A percentile compares a stretch with the other conserved stretches of the same genome.
Conservation (phyloP, 495 filamentous ascomycete species). For the Hypoxylon cercidicola region DNA sequence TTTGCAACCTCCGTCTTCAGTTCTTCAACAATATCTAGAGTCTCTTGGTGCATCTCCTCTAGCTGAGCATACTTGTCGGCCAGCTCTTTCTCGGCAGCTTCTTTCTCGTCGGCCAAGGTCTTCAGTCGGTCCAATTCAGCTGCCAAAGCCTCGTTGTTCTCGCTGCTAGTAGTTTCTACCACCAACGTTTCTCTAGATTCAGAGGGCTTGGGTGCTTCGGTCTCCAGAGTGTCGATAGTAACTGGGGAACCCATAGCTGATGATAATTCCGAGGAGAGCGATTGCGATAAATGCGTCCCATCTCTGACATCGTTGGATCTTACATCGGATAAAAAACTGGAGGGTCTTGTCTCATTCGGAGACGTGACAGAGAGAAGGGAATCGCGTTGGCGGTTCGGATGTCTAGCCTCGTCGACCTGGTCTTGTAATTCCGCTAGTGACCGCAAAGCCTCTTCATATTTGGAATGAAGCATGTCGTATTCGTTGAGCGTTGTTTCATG, state of each 20-base stretch:
- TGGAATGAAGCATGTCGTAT: conserved; percentile 82
- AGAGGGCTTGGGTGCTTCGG: conserved; percentile 55
- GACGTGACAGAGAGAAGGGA: conserved; percentile 66
- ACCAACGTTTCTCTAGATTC: conserved; percentile 41
- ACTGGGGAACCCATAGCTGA: conserved; percentile 86
- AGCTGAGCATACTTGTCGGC: conserved; percentile 82
- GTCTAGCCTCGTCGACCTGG: conserved; percentile 82
- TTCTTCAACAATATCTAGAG: conserved; percentile 85
- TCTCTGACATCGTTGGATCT: conserved; percentile 78
- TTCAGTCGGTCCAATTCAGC: conserved; percentile 78
- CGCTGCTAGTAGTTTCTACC: conserved; percentile 33
- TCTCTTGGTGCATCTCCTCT: conserved; percentile 81
- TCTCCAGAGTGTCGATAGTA: conserved; percentile 70
- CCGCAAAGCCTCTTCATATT: conserved; percentile 89
- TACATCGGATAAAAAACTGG: conserved; percentile 92
- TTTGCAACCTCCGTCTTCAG: conserved; percentile 87
- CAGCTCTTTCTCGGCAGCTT: conserved; percentile 75
- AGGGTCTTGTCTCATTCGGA: conserved; percentile 70
- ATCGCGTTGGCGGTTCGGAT: conserved; percentile 65
- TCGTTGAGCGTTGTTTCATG: conserved; percentile 87
- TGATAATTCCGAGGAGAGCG: conserved; percentile 95
- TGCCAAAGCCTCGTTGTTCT: conserved; percentile 55
- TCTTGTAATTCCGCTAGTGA: conserved; percentile 86
- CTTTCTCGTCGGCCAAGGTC: conserved; percentile 76
- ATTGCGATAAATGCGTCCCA: conserved; percentile 86